These are phyloP conservation scores for Lactarius pseudohatsudake DNA, from an alignment of 768 basidiomycete genomes.

Conservation along the genomic window DNA sequence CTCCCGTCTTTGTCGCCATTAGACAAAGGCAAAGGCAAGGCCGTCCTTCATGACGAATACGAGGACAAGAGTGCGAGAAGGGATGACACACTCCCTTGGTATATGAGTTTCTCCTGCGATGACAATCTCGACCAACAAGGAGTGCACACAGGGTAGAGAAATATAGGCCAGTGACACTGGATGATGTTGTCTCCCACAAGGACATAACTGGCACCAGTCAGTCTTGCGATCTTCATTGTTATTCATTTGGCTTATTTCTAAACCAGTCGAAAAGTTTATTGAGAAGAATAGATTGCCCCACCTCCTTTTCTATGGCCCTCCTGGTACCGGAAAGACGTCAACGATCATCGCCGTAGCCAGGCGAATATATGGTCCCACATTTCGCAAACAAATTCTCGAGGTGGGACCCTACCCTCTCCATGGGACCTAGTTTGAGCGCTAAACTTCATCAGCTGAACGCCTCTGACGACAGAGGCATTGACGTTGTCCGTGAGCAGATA, in stretches of 20 bases:
- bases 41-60: constrained; percentile 39
- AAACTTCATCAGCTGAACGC: constrained; percentile 74
- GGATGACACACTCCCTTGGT: constrained; percentile 85
- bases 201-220: constrained; percentile 93
- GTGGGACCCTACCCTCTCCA: constrained; percentile 41
- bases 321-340: constrained; percentile 97
- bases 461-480: constrained; percentile 97
- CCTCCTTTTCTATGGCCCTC: constrained; percentile 95
- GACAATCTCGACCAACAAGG: constrained; percentile 15
- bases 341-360: constrained; percentile 95
- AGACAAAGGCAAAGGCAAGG: constrained; percentile 76
- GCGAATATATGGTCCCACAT: constrained; percentile 86
- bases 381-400: constrained; percentile 91
- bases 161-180: constrained; percentile 86
- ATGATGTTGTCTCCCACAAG: constrained; percentile 95
- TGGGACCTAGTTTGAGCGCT: constrained; percentile 8
- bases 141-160: constrained; percentile 78
- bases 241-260: neutral
- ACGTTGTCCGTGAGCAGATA: constrained; percentile 97
- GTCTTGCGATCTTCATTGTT: constrained; percentile 33
- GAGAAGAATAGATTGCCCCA: constrained; percentile 93
- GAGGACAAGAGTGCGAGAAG: constrained; percentile 37
- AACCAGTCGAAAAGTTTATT: constrained; percentile 91
- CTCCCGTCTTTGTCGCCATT: constrained; percentile 28
- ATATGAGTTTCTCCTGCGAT: constrained; percentile 31